These are phyloP conservation scores for Penicillium palitans DNA, from an alignment of 2,329 filamentous ascomycete genomes.

Conservation along the genomic window DNA sequence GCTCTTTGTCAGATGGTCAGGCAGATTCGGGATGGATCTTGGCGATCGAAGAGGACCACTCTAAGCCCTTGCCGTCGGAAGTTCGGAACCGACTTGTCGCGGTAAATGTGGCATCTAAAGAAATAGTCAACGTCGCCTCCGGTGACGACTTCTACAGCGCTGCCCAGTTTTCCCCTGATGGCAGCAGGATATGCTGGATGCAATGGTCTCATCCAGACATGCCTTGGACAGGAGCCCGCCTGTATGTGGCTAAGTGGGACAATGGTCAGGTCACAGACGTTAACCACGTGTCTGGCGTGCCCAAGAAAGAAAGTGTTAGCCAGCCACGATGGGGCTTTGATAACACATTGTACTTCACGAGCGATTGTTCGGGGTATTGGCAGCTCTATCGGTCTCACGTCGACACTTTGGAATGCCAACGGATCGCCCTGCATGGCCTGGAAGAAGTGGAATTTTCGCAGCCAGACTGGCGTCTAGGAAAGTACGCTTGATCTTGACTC, in stretches of 20 bases:
- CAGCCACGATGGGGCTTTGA: slow-evolving; percentile 54
- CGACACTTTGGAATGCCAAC: slow-evolving; percentile 25
- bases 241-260: slow-evolving; percentile 48
- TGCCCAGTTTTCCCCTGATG: slow-evolving; percentile 51
- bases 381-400: slow-evolving; percentile 44
- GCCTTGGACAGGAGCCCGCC: slow-evolving; percentile 49
- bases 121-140: slow-evolving; percentile 40
- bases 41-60: slow-evolving; percentile 53
- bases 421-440: slow-evolving; percentile 41
- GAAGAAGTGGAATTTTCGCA: slow-evolving; percentile 37
- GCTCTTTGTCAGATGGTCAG: slow-evolving; percentile 21
- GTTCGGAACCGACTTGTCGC: slow-evolving; percentile 32
- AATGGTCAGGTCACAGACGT: slow-evolving; percentile 29
- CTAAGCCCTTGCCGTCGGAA: slow-evolving; percentile 24
- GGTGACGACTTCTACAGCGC: slow-evolving; percentile 55
- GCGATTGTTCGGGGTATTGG: slow-evolving; percentile 48
- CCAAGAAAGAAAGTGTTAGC: slow-evolving; percentile 42
- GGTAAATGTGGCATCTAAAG: slow-evolving; percentile 23
- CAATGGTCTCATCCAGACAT: slow-evolving; percentile 56
- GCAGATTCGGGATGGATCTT: slow-evolving; percentile 46
- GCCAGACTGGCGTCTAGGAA: slow-evolving; percentile 27
- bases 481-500: slow-evolving; percentile 11
- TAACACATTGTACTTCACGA: slow-evolving; percentile 49
- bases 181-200: slow-evolving; percentile 49
- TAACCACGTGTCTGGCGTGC: slow-evolving; percentile 40